Evolutionary conservation across 768 basidiomycete genomes (phyloP), one percentile per base, ranked within the genome.

Genomic region (Boletus coccyginus): DNA sequence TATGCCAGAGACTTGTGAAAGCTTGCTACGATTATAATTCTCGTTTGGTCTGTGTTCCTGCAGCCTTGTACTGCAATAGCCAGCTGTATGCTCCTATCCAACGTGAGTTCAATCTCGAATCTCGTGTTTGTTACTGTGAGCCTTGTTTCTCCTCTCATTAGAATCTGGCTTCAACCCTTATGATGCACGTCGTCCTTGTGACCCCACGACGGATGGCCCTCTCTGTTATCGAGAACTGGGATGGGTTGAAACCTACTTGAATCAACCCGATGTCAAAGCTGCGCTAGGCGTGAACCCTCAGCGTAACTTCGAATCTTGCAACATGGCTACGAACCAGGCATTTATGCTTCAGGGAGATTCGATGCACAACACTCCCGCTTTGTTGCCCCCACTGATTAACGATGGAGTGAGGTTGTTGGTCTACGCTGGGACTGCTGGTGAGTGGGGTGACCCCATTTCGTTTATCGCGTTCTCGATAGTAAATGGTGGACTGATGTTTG

Each of bases 181-280:
- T 71, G 95, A 98, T 64, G 88, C 91, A 5, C 85, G 93, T 58
- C 74, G 70, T 53, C 78, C 75, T 59, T 97, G 95, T 66, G 86
- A 97, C 67, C 81, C 78, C 40, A 58, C 76, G 31, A 81, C 81
- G 63, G 88, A 94, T 57, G 88, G 87, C 4, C 75, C 81, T 3
- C 76, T 91, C 3, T 93, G 92, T 75, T 93, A 92, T 70, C 77
- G 70, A 55, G 79, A 96, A 74, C 86, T 97, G 81, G 64, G 71
- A 17, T 97, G 91, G 90, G 85, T 97, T 66, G 95, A 97, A 62
- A 81, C 77, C 1, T 98, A 87, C 81, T 78, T 98, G 81, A 97
- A 98, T 69, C 74, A 82, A 50, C 80, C 86, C 6, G 79, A 80
- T 54, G 76, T 86, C 70, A 96, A 96, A 76, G 81, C 79, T n/a